Percentiles rank a stretch among this genome's conserved stretches.
Evolutionary conservation across 2,329 filamentous ascomycete species (phyloP).

Genomic region (Penicillium sp.): DNA sequence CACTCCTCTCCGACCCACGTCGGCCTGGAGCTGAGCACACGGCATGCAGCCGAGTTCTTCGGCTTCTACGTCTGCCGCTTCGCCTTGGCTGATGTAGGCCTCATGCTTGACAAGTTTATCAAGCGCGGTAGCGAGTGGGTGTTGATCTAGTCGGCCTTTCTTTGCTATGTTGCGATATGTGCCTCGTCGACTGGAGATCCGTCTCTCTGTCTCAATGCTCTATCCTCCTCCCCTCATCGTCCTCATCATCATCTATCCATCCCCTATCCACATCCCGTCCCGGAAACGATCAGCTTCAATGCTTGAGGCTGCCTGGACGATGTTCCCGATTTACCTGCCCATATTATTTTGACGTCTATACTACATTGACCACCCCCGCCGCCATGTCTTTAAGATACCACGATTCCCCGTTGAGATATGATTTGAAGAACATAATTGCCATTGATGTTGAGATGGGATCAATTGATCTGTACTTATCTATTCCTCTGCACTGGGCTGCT

Average conservation of each 20-base stretch:
- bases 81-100: conserved; percentile 78
- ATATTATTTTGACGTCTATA: conserved; percentile 28
- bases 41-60: conserved; percentile 96
- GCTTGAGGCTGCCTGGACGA: not conserved
- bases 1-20: conserved; percentile 94
- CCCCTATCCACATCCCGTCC: not conserved
- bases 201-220: not conserved
- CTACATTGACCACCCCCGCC: conserved; percentile 7
- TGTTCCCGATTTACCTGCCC: conserved; percentile 9
- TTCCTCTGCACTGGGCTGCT: not conserved
- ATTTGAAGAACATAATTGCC: conserved; percentile 29
- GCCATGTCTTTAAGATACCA: conserved; percentile 30
- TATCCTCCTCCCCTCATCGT: not conserved
- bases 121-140: conserved; percentile 98
- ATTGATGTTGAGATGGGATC: conserved; percentile 21
- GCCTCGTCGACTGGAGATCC: not conserved
- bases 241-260: not conserved
- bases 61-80: conserved; percentile 96
- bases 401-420: conserved; percentile 24
- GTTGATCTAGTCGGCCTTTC: conserved; percentile 47
- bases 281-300: not conserved
- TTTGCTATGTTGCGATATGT: not conserved
- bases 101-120: conserved; percentile 93
- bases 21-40: conserved; percentile 86
- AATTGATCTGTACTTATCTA: conserved; percentile 15